Percentiles rank a stretch among this genome's conserved stretches.
phyloP scores from a whole-genome alignment of 2,329 filamentous ascomycete genomes.

The Stenocarpella maydis region DNA sequence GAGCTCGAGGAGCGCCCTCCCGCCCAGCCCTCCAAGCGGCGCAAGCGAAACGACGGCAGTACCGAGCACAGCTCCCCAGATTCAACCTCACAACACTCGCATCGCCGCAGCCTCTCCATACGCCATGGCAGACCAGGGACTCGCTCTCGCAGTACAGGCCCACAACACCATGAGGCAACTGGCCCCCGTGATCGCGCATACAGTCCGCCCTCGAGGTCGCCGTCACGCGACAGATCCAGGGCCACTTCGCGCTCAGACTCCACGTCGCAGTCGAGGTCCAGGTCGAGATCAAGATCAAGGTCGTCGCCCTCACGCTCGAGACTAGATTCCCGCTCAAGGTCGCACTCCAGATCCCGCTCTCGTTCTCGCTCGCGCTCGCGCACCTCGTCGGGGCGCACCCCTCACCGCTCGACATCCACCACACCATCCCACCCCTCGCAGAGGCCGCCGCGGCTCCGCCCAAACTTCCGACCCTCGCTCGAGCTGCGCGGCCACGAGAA shows the following conservation, averaged over 20 bases:
- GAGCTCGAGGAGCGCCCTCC: conserved; percentile 29
- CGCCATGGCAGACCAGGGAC: conserved; percentile 39
- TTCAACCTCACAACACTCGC: conserved; percentile 17
- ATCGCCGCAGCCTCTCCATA: conserved; percentile 40
- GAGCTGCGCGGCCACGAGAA: conserved; percentile 80
- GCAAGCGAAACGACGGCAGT: conserved; percentile 52
- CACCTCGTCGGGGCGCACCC: conserved; percentile 38
- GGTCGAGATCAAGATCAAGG: conserved; percentile 40
- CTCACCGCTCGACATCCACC: conserved; percentile 34
- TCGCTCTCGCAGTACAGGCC: conserved; percentile 38
- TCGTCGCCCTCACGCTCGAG: conserved; percentile 40
- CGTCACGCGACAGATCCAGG: conserved; percentile 38
- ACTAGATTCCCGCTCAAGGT: conserved; percentile 39
- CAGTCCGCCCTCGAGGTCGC: conserved; percentile 37
- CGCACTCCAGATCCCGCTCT: conserved; percentile 38
- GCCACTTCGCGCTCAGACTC: conserved; percentile 35
- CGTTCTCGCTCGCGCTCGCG: conserved; percentile 43
- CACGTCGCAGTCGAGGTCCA: conserved; percentile 37
- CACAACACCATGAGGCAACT: conserved; percentile 21
- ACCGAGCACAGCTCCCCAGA: conserved; percentile 56
- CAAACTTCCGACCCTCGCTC: conserved; percentile 75
- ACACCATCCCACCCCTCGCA: conserved; percentile 42
- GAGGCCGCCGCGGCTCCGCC: conserved; percentile 61
- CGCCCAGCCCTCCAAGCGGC: conserved; percentile 50
- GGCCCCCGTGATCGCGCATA: conserved; percentile 34